These are phyloP conservation scores for Penicillium crustosum DNA, from an alignment of 2,329 filamentous ascomycete genomes.

Conservation along the genomic window DNA sequence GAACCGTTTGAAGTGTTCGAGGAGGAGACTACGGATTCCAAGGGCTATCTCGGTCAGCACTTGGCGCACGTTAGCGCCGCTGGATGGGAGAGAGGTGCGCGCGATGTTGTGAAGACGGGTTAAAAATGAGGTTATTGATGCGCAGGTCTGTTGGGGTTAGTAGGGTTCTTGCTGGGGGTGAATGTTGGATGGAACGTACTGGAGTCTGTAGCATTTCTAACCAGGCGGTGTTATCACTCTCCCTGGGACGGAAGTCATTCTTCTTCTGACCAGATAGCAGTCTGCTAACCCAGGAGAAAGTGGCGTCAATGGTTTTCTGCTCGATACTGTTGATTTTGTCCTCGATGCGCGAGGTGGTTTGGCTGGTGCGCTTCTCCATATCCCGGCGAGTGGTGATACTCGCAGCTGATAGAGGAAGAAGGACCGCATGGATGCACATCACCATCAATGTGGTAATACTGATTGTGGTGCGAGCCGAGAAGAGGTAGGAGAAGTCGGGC, in stretches of 20 bases:
- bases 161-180: not conserved
- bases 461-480: slow-evolving; percentile 74
- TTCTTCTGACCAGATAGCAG: slow-evolving; percentile 78
- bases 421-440: slow-evolving; percentile 83
- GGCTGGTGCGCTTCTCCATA: slow-evolving; percentile 79
- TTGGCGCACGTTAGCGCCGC: slow-evolving; percentile 74
- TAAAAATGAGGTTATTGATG: slow-evolving; percentile 77
- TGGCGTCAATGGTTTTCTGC: slow-evolving; percentile 68
- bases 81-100: slow-evolving; percentile 60
- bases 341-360: slow-evolving; percentile 75
- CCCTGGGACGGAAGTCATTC: slow-evolving; percentile 83
- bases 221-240: slow-evolving; percentile 60
- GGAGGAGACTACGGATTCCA: slow-evolving; percentile 72
- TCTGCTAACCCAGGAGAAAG: slow-evolving; percentile 72
- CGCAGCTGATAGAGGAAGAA: slow-evolving; percentile 82
- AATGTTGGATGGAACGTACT: slow-evolving; percentile 31
- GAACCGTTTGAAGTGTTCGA: slow-evolving; percentile 94
- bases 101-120: slow-evolving; percentile 63
- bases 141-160: slow-evolving; percentile 60
- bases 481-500: slow-evolving; percentile 82
- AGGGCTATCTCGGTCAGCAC: slow-evolving; percentile 83
- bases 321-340: slow-evolving; percentile 74
- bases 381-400: slow-evolving; percentile 87
- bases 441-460: slow-evolving; percentile 91
- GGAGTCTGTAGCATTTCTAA: slow-evolving; percentile 79